Base-by-base conservation (phyloP, 352 stramenopile species). In the Phytophthora cajani region DNA sequence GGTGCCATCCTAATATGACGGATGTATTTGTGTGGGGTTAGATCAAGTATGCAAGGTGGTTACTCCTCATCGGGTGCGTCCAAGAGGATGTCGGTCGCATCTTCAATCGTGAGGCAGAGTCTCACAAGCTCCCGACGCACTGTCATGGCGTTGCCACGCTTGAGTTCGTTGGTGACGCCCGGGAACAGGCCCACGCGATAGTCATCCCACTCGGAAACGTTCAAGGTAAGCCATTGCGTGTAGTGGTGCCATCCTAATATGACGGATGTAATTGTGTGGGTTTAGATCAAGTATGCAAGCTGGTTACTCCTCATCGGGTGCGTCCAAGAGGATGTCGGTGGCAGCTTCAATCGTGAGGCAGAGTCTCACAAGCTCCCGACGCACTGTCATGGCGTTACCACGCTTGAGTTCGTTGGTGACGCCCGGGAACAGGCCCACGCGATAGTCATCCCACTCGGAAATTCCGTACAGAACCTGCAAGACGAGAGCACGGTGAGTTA, bases 371-470 rank as follows among this genome's bases (percentile, higher is more conserved):
- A 94, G 70, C 59, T 95, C 85, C 25, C 86, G 83, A 68, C 91
- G 90, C 56, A 91, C 84, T 11, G 83, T 88, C 73, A 94, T 88
- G 14, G 83, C 69, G 53, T 90, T 94, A 38, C 75, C 80, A 30
- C 67, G 75, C 62, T 87, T 81, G 50, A 95, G 79, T 71, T 93
- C 85, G 25, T 93, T 83, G 12, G 87, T 89, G 10, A 95, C 82
- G 9, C 84, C 78, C 1, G 88, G 87, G 62, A 92, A 95, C 62
- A 85, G 82, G 56, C 84, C 81, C 14, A 93, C 82, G 25, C 85
- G 85, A 60, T 90, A 95, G 72, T 95, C 88, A 60, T 95, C 83
- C 77, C 83, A 93, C 55, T 92, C 84, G 21, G 86, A 94, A 71
- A 93, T 91, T n/a, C 87, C 88, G 42, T 93, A 94, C 19, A 95